phyloP scores from a whole-genome alignment of 352 stramenopile genomes.

The Saprolegnia parasitica region DNA sequence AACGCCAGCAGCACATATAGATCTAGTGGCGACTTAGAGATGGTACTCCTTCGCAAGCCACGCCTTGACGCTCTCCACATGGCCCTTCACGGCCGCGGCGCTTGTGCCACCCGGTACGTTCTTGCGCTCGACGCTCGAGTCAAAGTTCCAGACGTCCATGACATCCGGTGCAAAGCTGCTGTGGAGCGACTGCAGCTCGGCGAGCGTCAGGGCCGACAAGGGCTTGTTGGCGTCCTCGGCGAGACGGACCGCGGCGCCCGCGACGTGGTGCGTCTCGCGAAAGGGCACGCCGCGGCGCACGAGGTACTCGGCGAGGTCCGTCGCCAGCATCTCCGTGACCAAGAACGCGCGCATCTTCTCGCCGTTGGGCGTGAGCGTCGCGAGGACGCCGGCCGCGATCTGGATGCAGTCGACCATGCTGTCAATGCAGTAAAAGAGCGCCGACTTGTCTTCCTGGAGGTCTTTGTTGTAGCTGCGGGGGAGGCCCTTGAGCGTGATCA shows the following conservation, averaged over 20 bases:
- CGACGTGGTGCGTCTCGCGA: conserved; percentile 99
- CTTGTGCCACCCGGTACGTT: conserved; percentile 83
- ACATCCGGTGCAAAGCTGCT: conserved; percentile 87
- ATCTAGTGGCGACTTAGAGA: not conserved
- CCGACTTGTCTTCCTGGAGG: conserved; percentile 98
- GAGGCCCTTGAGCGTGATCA: conserved; percentile 95
- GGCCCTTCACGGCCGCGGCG: conserved; percentile 69
- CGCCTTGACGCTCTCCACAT: conserved; percentile 69
- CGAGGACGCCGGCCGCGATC: conserved; percentile 95
- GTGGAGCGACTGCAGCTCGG: conserved; percentile 86
- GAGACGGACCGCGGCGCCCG: conserved; percentile 89
- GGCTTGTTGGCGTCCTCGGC: conserved; percentile 85
- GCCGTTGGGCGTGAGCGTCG: conserved; percentile 93
- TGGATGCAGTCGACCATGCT: conserved; percentile 96
- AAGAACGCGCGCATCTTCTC: conserved; percentile 93
- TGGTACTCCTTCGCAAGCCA: conserved; percentile 42
- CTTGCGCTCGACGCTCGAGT: conserved; percentile 87
- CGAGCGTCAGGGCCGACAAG: conserved; percentile 84
- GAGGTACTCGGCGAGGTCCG: conserved; percentile 98
- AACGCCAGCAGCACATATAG: not conserved
- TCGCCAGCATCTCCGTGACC: conserved; percentile 99
- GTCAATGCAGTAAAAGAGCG: conserved; percentile 96
- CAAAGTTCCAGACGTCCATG: conserved; percentile 86
- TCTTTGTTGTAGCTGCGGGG: conserved; percentile 99
- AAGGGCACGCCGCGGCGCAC: conserved; percentile 98